These are phyloP conservation scores for Monilinia laxa DNA, from an alignment of 2,329 filamentous ascomycete genomes.

Conservation along the genomic window DNA sequence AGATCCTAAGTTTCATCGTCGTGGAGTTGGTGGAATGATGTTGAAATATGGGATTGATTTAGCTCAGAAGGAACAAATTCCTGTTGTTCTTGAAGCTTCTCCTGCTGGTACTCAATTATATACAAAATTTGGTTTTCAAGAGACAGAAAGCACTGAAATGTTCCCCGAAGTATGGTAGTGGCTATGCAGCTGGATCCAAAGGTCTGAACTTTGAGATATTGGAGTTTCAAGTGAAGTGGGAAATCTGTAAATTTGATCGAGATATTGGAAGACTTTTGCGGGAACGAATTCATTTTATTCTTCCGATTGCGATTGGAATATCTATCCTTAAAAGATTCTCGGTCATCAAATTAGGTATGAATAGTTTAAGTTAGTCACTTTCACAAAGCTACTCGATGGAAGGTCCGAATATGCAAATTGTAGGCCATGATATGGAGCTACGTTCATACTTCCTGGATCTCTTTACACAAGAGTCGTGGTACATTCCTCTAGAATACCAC, in stretches of 20 bases:
- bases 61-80: conserved; percentile 17
- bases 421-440: neutral
- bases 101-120: conserved; percentile 17
- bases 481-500: neutral
- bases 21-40: conserved; percentile 18
- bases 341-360: neutral
- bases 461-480: neutral
- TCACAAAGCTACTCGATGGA: neutral
- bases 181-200: conserved; percentile 18
- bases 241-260: neutral
- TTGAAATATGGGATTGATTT: conserved; percentile 18
- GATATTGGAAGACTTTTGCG: neutral
- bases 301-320: neutral
- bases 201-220: neutral
- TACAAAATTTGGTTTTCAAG: conserved; percentile 13
- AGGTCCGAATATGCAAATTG: conserved; percentile 4
- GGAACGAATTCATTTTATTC: neutral
- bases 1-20: conserved; percentile 13
- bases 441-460: neutral
- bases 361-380: neutral
- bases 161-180: conserved; percentile 7
- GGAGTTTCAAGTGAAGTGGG: neutral
- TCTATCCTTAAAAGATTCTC: neutral
- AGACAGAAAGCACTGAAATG: conserved; percentile 7
- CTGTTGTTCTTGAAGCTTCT: conserved; percentile 18